Base-by-base conservation (phyloP, 306 rosid genomes). In the Erythrophleum fordii region DNA sequence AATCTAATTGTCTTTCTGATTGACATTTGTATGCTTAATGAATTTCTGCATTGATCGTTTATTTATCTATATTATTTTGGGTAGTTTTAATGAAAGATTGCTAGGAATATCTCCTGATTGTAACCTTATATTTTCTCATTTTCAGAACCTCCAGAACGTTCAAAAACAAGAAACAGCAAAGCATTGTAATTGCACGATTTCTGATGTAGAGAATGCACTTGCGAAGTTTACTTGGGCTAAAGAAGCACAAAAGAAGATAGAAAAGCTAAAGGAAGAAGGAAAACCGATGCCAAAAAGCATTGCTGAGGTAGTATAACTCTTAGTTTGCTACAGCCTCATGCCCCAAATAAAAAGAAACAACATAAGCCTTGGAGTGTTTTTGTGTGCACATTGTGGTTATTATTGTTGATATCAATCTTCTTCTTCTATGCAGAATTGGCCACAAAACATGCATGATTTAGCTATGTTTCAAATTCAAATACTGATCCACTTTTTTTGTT, bases 221-320 rank as follows among this genome's bases (percentile, higher is more conserved):
- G 81, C 94, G 0, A 95, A 91, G 90, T 95, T 91, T 85, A 83
- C 90, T 18, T 95, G 99, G 99, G 98, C 98, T 31, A 91, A 87
- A 85, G 93, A 83, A 74, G 99, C 98, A 20, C 89, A 93, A 68
- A 91, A 83, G 88, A 93, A 90, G 94, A 82, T 95, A n/a, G 84
- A 82, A 48, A 82, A 86, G 85, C 80, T 93, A 75, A 72, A 91
- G 76, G 84, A 89, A 88, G 98, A 95, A 89, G 98, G 98, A 83
- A 95, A 95, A 83, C 97, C 99, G 8, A 72, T 89, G 86, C 98
- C 98, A 0, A 93, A 69, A 81, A 91, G 71, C 84, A 35, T 95
- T 23, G 80, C 78, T 7, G 99, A 95, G 88, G 92, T 92, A 81
- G 72, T 42, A 20, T 83, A 78, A 70, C 73, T 80, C 17, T 28